A percentile compares a stretch with the other conserved stretches of the same genome.
Evolutionary conservation across 306 rosid genomes (phyloP).

Genomic region (Prosopis cineraria): DNA sequence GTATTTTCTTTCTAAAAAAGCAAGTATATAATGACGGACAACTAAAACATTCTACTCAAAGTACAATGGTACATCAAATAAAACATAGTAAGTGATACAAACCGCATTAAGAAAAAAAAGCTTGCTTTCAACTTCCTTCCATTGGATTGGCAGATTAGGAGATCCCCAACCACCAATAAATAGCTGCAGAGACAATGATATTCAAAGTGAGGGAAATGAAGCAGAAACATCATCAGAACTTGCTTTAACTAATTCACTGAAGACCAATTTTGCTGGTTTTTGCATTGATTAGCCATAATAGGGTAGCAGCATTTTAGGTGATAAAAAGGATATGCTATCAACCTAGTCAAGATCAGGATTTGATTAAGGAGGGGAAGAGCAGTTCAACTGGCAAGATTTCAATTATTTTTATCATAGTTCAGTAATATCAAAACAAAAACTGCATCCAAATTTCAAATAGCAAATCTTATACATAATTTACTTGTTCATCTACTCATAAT

Average conservation of each 20-base stretch:
- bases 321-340: neutral
- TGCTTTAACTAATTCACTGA: neutral
- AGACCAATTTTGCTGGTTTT: neutral
- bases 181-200: conserved; percentile 57
- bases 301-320: neutral
- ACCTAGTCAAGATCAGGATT: neutral
- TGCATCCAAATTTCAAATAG: neutral
- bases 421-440: neutral
- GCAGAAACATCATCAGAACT: neutral
- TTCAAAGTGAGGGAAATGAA: conserved; percentile 21
- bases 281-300: neutral
- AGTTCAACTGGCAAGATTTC: neutral
- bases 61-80: neutral
- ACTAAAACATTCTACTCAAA: conserved; percentile 27
- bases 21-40: conserved; percentile 4
- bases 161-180: conserved; percentile 78
- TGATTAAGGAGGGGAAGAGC: neutral
- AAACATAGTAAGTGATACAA: conserved; percentile 49
- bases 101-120: conserved; percentile 91
- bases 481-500: conserved; percentile 19
- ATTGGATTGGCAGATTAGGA: conserved; percentile 70
- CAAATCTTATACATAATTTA: neutral
- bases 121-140: conserved; percentile 97
- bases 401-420: neutral
- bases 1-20: neutral